phyloP scores from a whole-genome alignment of 106 monocot genomes.

The Allium fistulosum region DNA sequence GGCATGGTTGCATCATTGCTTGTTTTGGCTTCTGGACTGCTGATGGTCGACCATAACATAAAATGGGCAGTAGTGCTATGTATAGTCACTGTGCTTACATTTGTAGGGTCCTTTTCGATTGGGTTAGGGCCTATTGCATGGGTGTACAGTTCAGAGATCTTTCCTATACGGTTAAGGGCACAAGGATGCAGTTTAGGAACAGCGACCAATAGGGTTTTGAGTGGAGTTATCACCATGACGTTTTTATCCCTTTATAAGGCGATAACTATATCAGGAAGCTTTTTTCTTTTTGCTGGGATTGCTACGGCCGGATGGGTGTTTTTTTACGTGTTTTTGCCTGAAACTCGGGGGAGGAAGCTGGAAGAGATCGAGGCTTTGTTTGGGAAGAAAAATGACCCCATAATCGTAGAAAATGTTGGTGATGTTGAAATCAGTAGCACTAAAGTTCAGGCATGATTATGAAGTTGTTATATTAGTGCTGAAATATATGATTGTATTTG shows the following conservation, averaged over 20 bases:
- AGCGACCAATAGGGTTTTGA: slow-evolving; percentile 21
- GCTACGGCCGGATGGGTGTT: slow-evolving; percentile 22
- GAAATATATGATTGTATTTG: too few relatives aligned
- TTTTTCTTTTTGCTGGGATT: slow-evolving; percentile 29
- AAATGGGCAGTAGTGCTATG: slow-evolving; percentile 19
- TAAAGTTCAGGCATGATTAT: too few relatives aligned
- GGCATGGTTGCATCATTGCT: slow-evolving; percentile 60
- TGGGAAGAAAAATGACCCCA: slow-evolving; percentile 6
- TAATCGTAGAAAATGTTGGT: too few relatives aligned
- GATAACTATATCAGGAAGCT: slow-evolving; percentile 33
- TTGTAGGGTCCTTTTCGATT: slow-evolving; percentile 34
- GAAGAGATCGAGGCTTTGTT: slow-evolving; percentile 36
- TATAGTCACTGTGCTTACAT: slow-evolving; percentile 15
- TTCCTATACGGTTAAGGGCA: slow-evolving; percentile 32
- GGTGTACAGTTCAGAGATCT: slow-evolving; percentile 51
- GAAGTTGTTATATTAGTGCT: too few relatives aligned
- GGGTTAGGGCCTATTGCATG: slow-evolving; percentile 40
- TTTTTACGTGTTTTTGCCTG: slow-evolving; percentile 28
- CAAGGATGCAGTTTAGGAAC: slow-evolving; percentile 28
- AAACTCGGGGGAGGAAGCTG: slow-evolving; percentile 30
- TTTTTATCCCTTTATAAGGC: slow-evolving; percentile 32
- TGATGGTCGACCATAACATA: slow-evolving; percentile 15
- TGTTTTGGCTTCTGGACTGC: slow-evolving; percentile 24
- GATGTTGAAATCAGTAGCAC: too few relatives aligned
- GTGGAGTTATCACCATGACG: slow-evolving; percentile 27